Base-by-base conservation (phyloP, 768 basidiomycete genomes). In the Mycena galericulata region DNA sequence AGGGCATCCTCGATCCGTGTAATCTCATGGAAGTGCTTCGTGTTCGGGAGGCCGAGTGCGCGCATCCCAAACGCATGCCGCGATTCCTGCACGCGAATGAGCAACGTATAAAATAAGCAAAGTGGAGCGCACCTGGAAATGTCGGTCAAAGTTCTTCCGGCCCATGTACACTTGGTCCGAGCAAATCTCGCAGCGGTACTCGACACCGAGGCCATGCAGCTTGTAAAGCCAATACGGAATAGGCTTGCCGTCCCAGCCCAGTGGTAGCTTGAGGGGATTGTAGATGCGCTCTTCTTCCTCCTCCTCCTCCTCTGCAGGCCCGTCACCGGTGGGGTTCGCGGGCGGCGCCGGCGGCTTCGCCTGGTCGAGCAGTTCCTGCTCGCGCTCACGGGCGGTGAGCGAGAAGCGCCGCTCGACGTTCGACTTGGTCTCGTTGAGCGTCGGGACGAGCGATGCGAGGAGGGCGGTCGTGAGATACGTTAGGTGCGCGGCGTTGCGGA, bases 141-240 rank as follows among this genome's bases (percentile, higher is more conserved):
- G 96, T 56, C 95, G 86, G 76, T 97, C 96, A 72, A 97, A 97
- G 80, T 97, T 97, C 89, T 97, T 97, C 77, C 95, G 88, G 74
- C 97, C 97, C 95, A 97, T 97, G 79, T 98, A 98, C 12, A 96
- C 93, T 77, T 93, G 93, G 77, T 97, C 97, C 17, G 95, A 96
- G 77, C 97, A 99, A 73, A 99, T 97, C 82, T 99, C 97, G 74
- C 98, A 99, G 63, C 91, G 89, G 79, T 98, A 99, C 79, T 97
- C 95, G 30, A 98, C 96, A n/a, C 98, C 98, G 40, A 99, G 85
- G 11, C 98, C 98, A 76, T 99, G 98, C 40, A 99, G 82, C 80
- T 99, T 99, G 83, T 97, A 99, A 60, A 99, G 74, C 97, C 97
- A 98, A 77, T 97, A 98, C 36, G 98, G 98, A 75, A 99, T 99